Conservation (phyloP, 106 monocot genomes). For the Xerophyta viscosa region DNA sequence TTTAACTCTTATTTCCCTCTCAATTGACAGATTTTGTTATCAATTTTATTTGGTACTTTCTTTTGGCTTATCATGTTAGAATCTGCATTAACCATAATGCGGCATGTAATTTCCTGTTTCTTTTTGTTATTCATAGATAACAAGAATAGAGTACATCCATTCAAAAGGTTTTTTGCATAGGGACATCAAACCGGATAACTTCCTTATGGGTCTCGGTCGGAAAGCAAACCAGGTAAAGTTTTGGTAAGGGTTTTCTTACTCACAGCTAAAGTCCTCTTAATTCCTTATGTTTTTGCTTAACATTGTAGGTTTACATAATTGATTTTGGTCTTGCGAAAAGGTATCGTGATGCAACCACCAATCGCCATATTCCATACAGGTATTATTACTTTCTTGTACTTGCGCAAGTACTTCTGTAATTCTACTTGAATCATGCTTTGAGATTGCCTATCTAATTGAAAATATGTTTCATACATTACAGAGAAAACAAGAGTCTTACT, state of each 20-base stretch:
- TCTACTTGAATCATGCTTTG: background rate
- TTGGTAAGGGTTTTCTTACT: background rate
- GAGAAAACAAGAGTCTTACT: constrained; percentile 90
- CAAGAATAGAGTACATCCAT: constrained; percentile 94
- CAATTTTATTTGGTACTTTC: constrained; percentile 78
- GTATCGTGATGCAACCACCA: constrained; percentile 64
- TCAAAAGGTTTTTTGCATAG: constrained; percentile 88
- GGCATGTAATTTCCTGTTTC: background rate
- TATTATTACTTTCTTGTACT: too few species aligned
- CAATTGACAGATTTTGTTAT: too few species aligned
- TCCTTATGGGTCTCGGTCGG: constrained; percentile 96
- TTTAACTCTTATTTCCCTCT: too few species aligned
- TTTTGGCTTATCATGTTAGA: background rate
- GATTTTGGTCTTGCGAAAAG: constrained; percentile 99
- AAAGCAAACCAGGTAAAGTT: constrained; percentile 88
- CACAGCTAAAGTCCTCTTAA: too few species aligned
- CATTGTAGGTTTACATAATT: constrained; percentile 88
- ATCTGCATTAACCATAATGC: too few species aligned
- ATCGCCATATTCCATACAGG: constrained; percentile 83
- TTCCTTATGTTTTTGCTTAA: too few species aligned
- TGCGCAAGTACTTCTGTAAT: too few species aligned
- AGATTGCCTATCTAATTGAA: too few species aligned
- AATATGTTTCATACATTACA: constrained; percentile 18
- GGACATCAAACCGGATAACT: constrained; percentile 99
- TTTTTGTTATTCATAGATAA: constrained; percentile 40